Evolutionary conservation across 2,329 filamentous ascomycete genomes (phyloP), one percentile per base, ranked within the genome.

Genomic region (Fusarium vanettenii): DNA sequence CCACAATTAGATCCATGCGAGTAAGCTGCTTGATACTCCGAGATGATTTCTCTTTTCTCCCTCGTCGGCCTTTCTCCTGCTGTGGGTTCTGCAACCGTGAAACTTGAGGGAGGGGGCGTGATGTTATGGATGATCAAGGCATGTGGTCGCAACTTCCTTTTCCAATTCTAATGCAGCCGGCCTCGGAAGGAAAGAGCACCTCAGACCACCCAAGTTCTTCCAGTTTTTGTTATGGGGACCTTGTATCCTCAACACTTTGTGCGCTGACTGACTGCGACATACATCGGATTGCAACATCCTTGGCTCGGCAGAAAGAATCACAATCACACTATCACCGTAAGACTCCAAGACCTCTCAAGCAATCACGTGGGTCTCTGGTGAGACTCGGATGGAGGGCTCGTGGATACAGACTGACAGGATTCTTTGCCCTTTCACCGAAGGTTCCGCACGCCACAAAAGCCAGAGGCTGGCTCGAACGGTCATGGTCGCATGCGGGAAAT

Each of bases 281-380:
- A 37, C 33, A 57, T 22, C 33, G 48, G 48, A 35, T 60, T 33
- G 60, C 25, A 39, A 52, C 35, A 65, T 64, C 18, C 73, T 73
- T 64, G 59, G 65, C 64, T 43, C 41, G 45, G 64, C 67, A 74
- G 48, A 31, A 63, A 52, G 62, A 52, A 57, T 45, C 60, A 69
- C 60, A 71, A 76, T 62, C 55, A 64, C 57, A 68, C 55, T 60
- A 66, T 67, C 45, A 43, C 67, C 56, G 63, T 59, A 57, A 65
- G 62, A 68, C 60, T 35, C 50, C 59, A 60, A 63, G 56, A 52
- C 76, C 72, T 78, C 67, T 75, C 59, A 56, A 60, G 62, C 39
- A 65, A 59, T 78, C 76, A 76, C 76, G 75, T 78, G 76, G 73
- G 71, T 45, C 39, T 43, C 35, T 66, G 59, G 71, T 50, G 52